Evolutionary conservation across 176 grass and related monocot species (phyloP).

Genomic region (Chrysopogon serrulatus): DNA sequence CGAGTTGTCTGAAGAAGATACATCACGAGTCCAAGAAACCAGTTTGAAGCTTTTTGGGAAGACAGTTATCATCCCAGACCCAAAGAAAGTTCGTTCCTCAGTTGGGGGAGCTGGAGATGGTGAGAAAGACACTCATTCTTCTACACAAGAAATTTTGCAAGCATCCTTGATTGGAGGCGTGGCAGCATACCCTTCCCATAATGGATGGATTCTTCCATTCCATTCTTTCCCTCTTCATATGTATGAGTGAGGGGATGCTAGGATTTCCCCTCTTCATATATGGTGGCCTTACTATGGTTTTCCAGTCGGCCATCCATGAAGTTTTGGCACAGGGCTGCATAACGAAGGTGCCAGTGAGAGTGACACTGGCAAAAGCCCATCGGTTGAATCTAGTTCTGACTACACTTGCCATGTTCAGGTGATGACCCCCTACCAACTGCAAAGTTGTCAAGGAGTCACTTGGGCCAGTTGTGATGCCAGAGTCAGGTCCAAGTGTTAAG

Average conservation of each 20-base stretch:
- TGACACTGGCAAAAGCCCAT: too few relatives aligned
- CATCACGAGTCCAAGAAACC: too few relatives aligned
- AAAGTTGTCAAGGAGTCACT: neutral
- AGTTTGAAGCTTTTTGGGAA: too few relatives aligned
- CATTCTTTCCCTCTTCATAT: conserved; percentile 8
- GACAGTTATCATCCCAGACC: conserved; percentile 56
- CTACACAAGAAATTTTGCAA: neutral
- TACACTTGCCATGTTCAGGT: too few relatives aligned
- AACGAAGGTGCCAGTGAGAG: too few relatives aligned
- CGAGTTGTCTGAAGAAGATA: too few relatives aligned
- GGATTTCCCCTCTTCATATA: conserved; percentile 18
- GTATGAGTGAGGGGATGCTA: neutral
- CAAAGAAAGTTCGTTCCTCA: conserved; percentile 25
- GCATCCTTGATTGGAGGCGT: neutral
- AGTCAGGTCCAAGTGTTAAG: neutral
- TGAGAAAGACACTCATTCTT: neutral
- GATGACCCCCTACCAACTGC: neutral
- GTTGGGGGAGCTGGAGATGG: neutral
- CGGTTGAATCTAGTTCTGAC: too few relatives aligned
- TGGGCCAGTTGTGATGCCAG: neutral
- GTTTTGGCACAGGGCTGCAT: too few relatives aligned
- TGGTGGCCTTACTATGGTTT: conserved; percentile 35
- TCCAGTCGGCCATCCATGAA: neutral
- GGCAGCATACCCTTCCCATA: too few relatives aligned
- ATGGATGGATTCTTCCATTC: conserved; percentile 9